Conservation (phyloP, 106 monocot species). For the Apostasia shenzhenica region DNA sequence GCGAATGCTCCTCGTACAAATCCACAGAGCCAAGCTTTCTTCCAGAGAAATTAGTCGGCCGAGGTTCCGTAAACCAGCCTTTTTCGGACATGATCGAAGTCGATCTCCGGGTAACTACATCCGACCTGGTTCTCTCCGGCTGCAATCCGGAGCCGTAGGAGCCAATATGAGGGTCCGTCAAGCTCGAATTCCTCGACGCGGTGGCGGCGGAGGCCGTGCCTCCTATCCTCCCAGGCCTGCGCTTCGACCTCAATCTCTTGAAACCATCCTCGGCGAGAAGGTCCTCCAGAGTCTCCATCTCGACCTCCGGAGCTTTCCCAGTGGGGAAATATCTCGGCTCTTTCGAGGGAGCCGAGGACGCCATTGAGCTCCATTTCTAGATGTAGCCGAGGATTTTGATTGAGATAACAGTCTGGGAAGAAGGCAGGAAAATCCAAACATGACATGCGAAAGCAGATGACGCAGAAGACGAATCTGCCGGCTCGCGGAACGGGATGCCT, state of each 20-base stretch:
- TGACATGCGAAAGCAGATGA: too few relatives aligned
- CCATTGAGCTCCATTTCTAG: too few relatives aligned
- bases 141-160: neutral
- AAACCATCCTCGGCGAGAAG: conserved; percentile 47
- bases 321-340: too few relatives aligned
- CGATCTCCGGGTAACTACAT: neutral
- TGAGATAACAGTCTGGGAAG: too few relatives aligned
- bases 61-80: neutral
- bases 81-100: neutral
- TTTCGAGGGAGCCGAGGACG: too few relatives aligned
- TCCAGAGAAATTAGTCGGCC: neutral
- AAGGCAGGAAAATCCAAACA: too few relatives aligned
- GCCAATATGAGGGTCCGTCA: conserved; percentile 1
- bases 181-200: conserved; percentile 5
- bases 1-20: conserved; percentile 8
- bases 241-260: conserved; percentile 11
- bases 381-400: too few relatives aligned
- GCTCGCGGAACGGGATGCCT: too few relatives aligned
- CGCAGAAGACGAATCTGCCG: too few relatives aligned
- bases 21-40: conserved; percentile 9
- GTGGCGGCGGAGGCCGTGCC: neutral
- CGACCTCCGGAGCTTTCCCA: neutral
- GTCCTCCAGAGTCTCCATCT: conserved; percentile 35
- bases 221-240: neutral
- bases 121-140: conserved; percentile 4